These are phyloP conservation scores for Cryptococcus maquisensis DNA, from an alignment of 1,284 basidiomycete genomes.

Conservation along the genomic window DNA sequence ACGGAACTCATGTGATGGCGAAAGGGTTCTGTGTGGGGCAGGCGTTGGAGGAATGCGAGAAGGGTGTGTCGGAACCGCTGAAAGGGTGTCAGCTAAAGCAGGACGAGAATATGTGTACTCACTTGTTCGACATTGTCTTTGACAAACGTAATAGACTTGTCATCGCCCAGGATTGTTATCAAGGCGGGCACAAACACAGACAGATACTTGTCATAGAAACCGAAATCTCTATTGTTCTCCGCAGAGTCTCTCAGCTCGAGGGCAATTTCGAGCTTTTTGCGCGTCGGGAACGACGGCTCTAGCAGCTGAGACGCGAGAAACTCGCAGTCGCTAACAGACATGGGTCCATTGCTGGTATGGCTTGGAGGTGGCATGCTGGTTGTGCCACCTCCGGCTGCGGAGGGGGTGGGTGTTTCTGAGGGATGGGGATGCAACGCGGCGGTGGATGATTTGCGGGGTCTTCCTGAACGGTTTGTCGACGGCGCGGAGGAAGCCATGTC, in stretches of 20 bases:
- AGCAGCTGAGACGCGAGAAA: conserved; percentile 37
- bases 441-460: conserved; percentile 41
- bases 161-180: conserved; percentile 70
- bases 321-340: conserved; percentile 41
- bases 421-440: conserved; percentile 19
- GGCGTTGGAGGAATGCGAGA: conserved; percentile 80
- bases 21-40: conserved; percentile 76
- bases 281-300: conserved; percentile 22
- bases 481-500: conserved; percentile 19
- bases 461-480: conserved; percentile 13
- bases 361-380: conserved; percentile 27
- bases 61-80: conserved; percentile 77
- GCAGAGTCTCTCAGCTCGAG: conserved; percentile 79
- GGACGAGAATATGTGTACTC: conserved; percentile 11
- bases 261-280: conserved; percentile 17
- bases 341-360: conserved; percentile 32
- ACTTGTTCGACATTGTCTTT: conserved; percentile 73
- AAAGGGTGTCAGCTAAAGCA: not conserved
- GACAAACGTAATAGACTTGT: conserved; percentile 65
- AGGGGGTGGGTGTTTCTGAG: conserved; percentile 27
- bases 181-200: conserved; percentile 66
- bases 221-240: conserved; percentile 75
- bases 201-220: conserved; percentile 62
- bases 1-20: conserved; percentile 67
- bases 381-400: conserved; percentile 22